phyloP scores from a whole-genome alignment of 2,329 filamentous ascomycete genomes.

The Ascochyta viciae-villosae region DNA sequence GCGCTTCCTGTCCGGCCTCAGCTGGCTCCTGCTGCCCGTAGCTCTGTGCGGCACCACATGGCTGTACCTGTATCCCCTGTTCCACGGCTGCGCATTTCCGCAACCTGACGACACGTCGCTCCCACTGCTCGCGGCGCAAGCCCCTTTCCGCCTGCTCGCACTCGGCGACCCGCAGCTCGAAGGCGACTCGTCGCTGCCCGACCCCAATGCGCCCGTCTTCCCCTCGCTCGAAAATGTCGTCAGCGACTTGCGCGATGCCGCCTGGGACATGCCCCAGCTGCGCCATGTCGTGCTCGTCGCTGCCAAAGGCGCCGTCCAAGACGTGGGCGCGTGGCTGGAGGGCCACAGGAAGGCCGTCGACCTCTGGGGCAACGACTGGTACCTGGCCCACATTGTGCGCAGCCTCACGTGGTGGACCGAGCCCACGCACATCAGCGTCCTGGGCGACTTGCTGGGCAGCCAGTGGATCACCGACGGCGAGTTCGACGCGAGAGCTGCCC shows the following conservation, averaged over 20 bases:
- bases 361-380: conserved; percentile 91
- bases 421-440: conserved; percentile 85
- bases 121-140: conserved; percentile 46
- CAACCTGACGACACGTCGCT: conserved; percentile 17
- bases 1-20: conserved; percentile 53
- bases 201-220: conserved; percentile 43
- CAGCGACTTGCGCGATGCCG: conserved; percentile 27
- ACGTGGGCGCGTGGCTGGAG: conserved; percentile 71
- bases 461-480: conserved; percentile 92
- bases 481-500: conserved; percentile 73
- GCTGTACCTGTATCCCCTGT: conserved; percentile 86
- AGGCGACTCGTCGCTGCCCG: conserved; percentile 82
- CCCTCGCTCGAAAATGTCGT: conserved; percentile 51
- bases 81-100: conserved; percentile 82
- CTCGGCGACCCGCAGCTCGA: conserved; percentile 94
- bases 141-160: conserved; percentile 85
- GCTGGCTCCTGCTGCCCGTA: conserved; percentile 66
- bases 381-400: conserved; percentile 90
- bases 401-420: conserved; percentile 81
- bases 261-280: conserved; percentile 15
- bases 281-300: conserved; percentile 20
- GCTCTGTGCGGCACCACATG: conserved; percentile 75
- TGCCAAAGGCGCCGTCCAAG: conserved; percentile 52
- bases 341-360: conserved; percentile 82
- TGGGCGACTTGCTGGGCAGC: conserved; percentile 91